Evolutionary conservation across 2,329 filamentous ascomycete species (phyloP).

Genomic region (Colletotrichum sansevieriae): DNA sequence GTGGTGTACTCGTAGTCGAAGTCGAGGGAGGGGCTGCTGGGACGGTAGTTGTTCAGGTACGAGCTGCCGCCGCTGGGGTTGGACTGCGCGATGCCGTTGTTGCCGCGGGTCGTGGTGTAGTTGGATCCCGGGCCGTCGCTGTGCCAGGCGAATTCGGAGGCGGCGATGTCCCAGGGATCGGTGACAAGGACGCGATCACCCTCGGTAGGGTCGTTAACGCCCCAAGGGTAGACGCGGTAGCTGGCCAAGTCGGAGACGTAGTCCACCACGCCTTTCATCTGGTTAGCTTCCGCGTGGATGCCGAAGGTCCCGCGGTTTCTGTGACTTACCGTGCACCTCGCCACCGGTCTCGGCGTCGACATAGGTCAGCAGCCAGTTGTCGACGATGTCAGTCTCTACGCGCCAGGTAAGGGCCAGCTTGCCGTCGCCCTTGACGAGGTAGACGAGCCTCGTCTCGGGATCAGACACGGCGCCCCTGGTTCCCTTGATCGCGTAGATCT

Average conservation of each 20-base stretch:
- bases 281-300: too few species aligned
- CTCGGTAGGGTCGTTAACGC: conserved; percentile 63
- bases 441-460: conserved; percentile 64
- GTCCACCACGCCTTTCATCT: conserved; percentile 56
- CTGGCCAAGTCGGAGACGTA: conserved; percentile 62
- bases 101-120: conserved; percentile 64
- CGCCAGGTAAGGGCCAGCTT: conserved; percentile 63
- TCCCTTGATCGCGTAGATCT: conserved; percentile 56
- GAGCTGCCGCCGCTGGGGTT: conserved; percentile 58
- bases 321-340: conserved; percentile 53
- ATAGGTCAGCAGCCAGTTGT: conserved; percentile 67
- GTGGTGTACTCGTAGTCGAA: conserved; percentile 57
- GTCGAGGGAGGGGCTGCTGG: conserved; percentile 52
- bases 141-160: conserved; percentile 64
- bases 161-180: conserved; percentile 58
- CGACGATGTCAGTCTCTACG: conserved; percentile 64
- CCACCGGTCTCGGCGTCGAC: conserved; percentile 60
- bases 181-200: conserved; percentile 55
- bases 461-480: conserved; percentile 60
- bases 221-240: conserved; percentile 66
- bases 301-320: too few species aligned
- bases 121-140: conserved; percentile 57
- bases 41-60: conserved; percentile 53
- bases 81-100: conserved; percentile 65
- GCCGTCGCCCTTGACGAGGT: conserved; percentile 60